phyloP scores from a whole-genome alignment of 2,329 filamentous ascomycete species.

The Penicillium frequentans region DNA sequence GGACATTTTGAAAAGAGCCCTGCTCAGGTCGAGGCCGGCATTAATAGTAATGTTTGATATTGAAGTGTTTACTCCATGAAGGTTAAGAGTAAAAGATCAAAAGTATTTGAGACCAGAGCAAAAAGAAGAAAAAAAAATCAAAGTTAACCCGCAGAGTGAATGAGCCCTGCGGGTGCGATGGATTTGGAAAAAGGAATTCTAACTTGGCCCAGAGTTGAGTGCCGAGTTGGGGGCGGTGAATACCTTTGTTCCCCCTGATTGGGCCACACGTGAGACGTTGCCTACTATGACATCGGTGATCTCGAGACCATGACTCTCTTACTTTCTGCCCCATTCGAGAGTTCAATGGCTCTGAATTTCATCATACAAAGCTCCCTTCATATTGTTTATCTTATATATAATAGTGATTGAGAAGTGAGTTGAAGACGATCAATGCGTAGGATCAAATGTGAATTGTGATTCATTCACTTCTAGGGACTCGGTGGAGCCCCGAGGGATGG shows the following conservation, averaged over 20 bases:
- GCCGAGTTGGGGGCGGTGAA: slow-evolving; percentile 22
- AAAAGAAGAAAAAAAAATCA: background rate
- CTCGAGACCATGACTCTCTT: background rate
- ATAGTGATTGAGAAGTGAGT: background rate
- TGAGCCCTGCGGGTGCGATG: slow-evolving; percentile 26
- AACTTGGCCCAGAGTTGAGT: slow-evolving; percentile 14
- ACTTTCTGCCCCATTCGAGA: background rate
- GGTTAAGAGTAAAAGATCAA: background rate
- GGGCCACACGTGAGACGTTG: slow-evolving; percentile 17
- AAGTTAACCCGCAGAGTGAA: slow-evolving; percentile 21
- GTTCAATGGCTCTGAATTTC: background rate
- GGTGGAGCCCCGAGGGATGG: slow-evolving; percentile 22
- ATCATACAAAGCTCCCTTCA: background rate
- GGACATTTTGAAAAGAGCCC: slow-evolving; percentile 39
- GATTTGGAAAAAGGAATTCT: slow-evolving; percentile 24
- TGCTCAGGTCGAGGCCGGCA: slow-evolving; percentile 37
- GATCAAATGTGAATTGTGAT: slow-evolving; percentile 18
- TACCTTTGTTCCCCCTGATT: slow-evolving; percentile 10
- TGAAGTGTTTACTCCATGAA: background rate
- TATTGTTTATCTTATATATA: background rate
- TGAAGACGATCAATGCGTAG: background rate
- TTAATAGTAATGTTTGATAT: slow-evolving; percentile 18
- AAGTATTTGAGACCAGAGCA: slow-evolving; percentile 2
- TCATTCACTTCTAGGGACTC: slow-evolving; percentile 17
- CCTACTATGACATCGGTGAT: slow-evolving; percentile 23